phyloP scores from a whole-genome alignment of 2,329 filamentous ascomycete species.

The Myriosclerotinia duriaeana region DNA sequence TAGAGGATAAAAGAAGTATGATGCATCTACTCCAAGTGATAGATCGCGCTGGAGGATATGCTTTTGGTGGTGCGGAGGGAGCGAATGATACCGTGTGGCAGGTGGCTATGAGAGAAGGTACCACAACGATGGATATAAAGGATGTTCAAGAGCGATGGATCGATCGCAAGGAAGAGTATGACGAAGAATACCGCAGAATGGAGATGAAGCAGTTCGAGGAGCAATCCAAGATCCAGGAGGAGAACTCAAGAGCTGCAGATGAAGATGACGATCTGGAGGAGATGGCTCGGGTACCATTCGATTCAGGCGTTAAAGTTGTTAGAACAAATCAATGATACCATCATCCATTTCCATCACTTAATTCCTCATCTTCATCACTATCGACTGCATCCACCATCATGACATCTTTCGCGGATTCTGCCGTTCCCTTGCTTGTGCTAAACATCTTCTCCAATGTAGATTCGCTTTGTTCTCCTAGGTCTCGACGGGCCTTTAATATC shows the following conservation, averaged over 20 bases:
- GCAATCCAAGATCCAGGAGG: conserved; percentile 58
- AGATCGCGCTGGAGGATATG: conserved; percentile 88
- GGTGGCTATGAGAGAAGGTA: conserved; percentile 80
- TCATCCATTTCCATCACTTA: conserved; percentile 47
- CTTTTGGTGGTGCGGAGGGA: conserved; percentile 85
- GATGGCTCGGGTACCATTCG: conserved; percentile 19
- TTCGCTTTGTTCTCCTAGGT: conserved; percentile 45
- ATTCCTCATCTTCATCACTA: conserved; percentile 48
- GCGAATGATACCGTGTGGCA: conserved; percentile 98
- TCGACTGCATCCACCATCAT: conserved; percentile 49
- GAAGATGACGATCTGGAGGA: conserved; percentile 35
- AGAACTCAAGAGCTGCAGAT: conserved; percentile 39
- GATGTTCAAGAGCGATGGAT: conserved; percentile 97
- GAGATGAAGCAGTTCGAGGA: conserved; percentile 75
- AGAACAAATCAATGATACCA: conserved; percentile 58
- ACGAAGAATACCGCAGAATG: conserved; percentile 52
- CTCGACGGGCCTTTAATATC: conserved; percentile 63
- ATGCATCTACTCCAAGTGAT: conserved; percentile 86
- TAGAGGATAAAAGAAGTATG: conserved; percentile 97
- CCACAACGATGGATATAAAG: conserved; percentile 72
- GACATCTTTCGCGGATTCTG: conserved; percentile 43
- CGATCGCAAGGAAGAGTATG: conserved; percentile 83
- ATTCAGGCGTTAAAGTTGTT: conserved; percentile 59
- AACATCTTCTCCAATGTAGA: conserved; percentile 46
- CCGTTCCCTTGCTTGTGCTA: conserved; percentile 33